A percentile compares a stretch with the other conserved stretches of the same genome.
Conservation (phyloP, 164 flowering plant genomes). For the Dillenia turbinata region DNA sequence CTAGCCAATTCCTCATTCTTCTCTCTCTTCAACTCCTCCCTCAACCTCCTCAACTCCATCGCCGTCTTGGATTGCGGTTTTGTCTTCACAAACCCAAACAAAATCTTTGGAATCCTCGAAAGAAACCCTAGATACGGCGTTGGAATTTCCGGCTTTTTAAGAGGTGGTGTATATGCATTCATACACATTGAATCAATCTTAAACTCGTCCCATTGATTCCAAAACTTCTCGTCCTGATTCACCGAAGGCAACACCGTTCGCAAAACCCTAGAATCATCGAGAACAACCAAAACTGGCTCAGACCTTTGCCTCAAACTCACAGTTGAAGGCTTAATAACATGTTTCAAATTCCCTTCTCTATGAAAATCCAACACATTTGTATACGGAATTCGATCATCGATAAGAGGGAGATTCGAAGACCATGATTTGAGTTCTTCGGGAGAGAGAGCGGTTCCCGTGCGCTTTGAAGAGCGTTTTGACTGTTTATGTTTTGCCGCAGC, state of each 20-base stretch:
- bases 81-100: constrained; percentile 31
- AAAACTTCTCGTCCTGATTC: constrained; percentile 59
- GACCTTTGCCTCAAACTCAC: constrained; percentile 33
- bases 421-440: constrained; percentile 67
- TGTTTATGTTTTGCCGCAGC: constrained; percentile 42
- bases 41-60: constrained; percentile 49
- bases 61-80: constrained; percentile 69
- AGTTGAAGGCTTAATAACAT: constrained; percentile 55
- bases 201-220: constrained; percentile 71
- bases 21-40: constrained; percentile 47
- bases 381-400: constrained; percentile 54
- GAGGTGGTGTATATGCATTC: constrained; percentile 77
- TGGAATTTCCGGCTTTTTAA: constrained; percentile 71
- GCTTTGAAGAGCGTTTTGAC: constrained; percentile 29
- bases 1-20: constrained; percentile 38
- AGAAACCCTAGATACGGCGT: constrained; percentile 59
- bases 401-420: constrained; percentile 57
- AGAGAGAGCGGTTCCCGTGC: constrained; percentile 40
- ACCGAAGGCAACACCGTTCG: constrained; percentile 69
- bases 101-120: constrained; percentile 27
- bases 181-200: constrained; percentile 50
- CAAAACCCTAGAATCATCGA: constrained; percentile 74
- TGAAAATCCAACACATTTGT: constrained; percentile 56
- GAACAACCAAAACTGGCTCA: constrained; percentile 63
- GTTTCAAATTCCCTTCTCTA: constrained; percentile 62